phyloP scores from a whole-genome alignment of 2,329 filamentous ascomycete species.

The Sporothrix luriei region DNA sequence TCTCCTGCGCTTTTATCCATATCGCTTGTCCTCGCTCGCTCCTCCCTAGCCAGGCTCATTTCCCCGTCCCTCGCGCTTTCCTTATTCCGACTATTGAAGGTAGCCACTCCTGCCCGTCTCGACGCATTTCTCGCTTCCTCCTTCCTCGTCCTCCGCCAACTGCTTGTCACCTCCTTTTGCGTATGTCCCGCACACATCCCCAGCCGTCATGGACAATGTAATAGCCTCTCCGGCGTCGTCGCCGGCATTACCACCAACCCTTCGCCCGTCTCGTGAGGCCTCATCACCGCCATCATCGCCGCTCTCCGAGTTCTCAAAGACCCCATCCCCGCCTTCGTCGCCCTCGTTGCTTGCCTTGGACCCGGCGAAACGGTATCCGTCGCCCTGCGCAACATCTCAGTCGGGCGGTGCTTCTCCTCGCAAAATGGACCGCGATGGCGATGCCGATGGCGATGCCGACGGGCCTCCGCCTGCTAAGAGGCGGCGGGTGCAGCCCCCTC shows the following conservation, averaged over 20 bases:
- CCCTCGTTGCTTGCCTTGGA: conserved; percentile 44
- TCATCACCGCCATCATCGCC: conserved; percentile 40
- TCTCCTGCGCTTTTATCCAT: conserved; percentile 5
- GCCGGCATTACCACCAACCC: conserved; percentile 11
- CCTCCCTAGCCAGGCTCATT: conserved; percentile 22
- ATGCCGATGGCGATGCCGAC: conserved; percentile 53
- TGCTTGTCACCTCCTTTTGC: not conserved
- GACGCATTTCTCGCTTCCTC: not conserved
- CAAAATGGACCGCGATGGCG: conserved; percentile 46
- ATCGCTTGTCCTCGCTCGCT: conserved; percentile 1
- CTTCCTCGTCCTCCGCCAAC: not conserved
- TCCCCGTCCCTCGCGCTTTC: conserved; percentile 25
- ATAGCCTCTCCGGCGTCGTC: conserved; percentile 32
- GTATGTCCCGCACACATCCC: conserved; percentile 8
- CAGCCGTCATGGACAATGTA: conserved; percentile 29
- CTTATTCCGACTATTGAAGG: conserved; percentile 3
- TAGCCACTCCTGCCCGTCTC: conserved; percentile 1
- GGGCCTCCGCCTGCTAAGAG: conserved; percentile 74
- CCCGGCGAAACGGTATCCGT: conserved; percentile 54
- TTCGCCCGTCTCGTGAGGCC: conserved; percentile 18
- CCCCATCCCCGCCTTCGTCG: conserved; percentile 57
- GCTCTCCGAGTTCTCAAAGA: conserved; percentile 54
- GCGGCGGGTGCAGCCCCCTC: conserved; percentile 62
- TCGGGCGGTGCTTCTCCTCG: conserved; percentile 57
- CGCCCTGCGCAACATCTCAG: conserved; percentile 52